Base-by-base conservation (phyloP, 139 green algal genomes). In the Prasinococcaceae sp. region DNA sequence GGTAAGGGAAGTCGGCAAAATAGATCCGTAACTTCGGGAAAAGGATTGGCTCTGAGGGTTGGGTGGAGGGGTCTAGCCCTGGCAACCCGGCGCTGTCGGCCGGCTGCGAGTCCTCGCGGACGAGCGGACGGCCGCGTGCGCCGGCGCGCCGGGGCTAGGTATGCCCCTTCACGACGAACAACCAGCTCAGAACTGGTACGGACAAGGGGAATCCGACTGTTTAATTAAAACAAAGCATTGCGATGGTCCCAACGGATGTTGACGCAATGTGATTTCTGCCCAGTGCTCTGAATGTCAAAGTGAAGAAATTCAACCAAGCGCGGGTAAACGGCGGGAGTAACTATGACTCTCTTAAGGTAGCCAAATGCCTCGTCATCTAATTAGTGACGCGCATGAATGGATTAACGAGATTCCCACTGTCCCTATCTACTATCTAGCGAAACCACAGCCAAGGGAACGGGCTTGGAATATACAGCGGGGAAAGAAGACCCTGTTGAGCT, bases 151-250 rank as follows among this genome's bases (percentile, higher is more conserved):
- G 45, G 70, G 72, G 64, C 52, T 69, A 60, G 75, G 73, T 71
- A 78, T 65, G 65, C 58, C 70, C 65, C 69, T 80, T 70, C 60
- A 72, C 74, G 69, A 79, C 67, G 71, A 92, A 88, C 82, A 85
- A 79, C 76, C 80, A 66, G 80, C 78, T 89, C 77, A 92, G 82
- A 92, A 88, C 81, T 92, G 79, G 81, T 86, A 84, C 77, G 81
- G 79, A 92, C 81, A 88, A 88, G 81, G 81, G 81, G 81, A 86
- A 86, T 92, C 81, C 78, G 81, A 92, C 81, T 92, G 81, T 92
- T 85, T 92, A 92, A 88, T 92, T 89, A 88, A 87, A 92, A 92
- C 79, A 88, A 84, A 89, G 78, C 80, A 88, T 84, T 85, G 80
- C 80, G 82, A 88, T 85, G 79, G 79, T 77, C 74, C 62, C 66